A percentile compares a stretch with the other conserved stretches of the same genome.
Conservation (phyloP, 208 protist species). For the Wallacemonas collosoma region DNA sequence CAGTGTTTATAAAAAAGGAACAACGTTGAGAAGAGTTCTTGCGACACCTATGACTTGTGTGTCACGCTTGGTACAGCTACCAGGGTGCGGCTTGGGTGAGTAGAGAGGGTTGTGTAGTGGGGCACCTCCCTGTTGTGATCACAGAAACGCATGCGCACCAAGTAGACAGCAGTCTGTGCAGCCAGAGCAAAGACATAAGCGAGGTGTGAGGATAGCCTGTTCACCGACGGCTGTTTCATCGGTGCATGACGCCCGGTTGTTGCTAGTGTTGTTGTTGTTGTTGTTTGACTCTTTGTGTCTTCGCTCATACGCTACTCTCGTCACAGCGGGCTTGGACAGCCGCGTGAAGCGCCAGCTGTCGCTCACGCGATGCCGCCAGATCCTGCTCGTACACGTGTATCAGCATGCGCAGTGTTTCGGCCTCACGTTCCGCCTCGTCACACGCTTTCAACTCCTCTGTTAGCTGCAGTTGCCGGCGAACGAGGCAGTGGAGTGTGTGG, state of each 20-base stretch:
- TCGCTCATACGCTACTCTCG: neutral
- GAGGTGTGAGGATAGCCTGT: too few relatives aligned
- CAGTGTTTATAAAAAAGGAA: too few relatives aligned
- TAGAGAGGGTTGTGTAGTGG: too few relatives aligned
- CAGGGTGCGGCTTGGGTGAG: too few relatives aligned
- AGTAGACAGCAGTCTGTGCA: too few relatives aligned
- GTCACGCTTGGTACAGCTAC: too few relatives aligned
- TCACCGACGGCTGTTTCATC: neutral
- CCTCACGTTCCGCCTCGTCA: slow-evolving; percentile 46
- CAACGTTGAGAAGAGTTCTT: too few relatives aligned
- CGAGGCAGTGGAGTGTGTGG: slow-evolving; percentile 7
- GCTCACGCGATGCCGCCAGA: slow-evolving; percentile 15
- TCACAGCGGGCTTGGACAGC: slow-evolving; percentile 10
- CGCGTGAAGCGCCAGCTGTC: slow-evolving; percentile 23
- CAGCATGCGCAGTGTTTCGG: slow-evolving; percentile 42
- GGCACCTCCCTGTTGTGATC: too few relatives aligned
- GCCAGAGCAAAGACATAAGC: too few relatives aligned
- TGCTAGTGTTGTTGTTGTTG: neutral
- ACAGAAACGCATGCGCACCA: too few relatives aligned
- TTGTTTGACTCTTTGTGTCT: neutral
- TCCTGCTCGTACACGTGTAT: slow-evolving; percentile 38
- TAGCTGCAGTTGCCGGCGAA: slow-evolving; percentile 33
- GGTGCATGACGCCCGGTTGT: neutral
- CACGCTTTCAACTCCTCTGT: slow-evolving; percentile 34
- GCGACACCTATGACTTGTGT: too few relatives aligned